Evolutionary conservation across 1,284 basidiomycete species (phyloP).

Genomic region (Boletellus deceptivus): DNA sequence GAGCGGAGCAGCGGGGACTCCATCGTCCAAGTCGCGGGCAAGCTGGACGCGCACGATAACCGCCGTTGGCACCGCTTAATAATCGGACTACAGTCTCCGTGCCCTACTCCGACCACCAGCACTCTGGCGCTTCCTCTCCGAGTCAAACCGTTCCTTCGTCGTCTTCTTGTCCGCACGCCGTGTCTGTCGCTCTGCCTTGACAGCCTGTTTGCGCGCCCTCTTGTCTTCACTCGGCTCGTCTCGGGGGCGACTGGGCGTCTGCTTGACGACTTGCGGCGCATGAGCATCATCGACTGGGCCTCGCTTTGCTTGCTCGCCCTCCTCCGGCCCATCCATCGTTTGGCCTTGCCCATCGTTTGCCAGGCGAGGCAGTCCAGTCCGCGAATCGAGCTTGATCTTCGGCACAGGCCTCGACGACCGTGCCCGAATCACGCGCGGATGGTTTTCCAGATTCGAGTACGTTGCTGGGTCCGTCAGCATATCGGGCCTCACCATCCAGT

Average conservation of each 20-base stretch:
- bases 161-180: constrained; percentile 82
- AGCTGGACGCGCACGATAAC: constrained; percentile 8
- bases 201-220: constrained; percentile 82
- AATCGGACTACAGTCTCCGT: constrained; percentile 25
- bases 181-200: constrained; percentile 78
- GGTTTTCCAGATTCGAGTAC: constrained; percentile 93
- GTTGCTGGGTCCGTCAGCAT: constrained; percentile 63
- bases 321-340: constrained; percentile 22
- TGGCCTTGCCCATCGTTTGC: constrained; percentile 23
- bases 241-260: constrained; percentile 67
- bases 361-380: constrained; percentile 72
- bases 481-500: neutral
- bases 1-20: constrained; percentile 36
- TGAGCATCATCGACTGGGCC: neutral
- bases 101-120: constrained; percentile 12
- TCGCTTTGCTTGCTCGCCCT: constrained; percentile 30
- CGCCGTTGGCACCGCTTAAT: constrained; percentile 7
- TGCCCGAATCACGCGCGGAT: constrained; percentile 80
- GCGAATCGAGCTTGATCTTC: constrained; percentile 69
- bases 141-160: constrained; percentile 72
- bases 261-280: constrained; percentile 33
- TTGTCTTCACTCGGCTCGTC: constrained; percentile 86
- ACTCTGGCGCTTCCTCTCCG: constrained; percentile 59
- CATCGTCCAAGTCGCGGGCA: constrained; percentile 23
- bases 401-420: constrained; percentile 52